phyloP scores from a whole-genome alignment of 2,329 filamentous ascomycete genomes.

The Exophiala oligosperma region DNA sequence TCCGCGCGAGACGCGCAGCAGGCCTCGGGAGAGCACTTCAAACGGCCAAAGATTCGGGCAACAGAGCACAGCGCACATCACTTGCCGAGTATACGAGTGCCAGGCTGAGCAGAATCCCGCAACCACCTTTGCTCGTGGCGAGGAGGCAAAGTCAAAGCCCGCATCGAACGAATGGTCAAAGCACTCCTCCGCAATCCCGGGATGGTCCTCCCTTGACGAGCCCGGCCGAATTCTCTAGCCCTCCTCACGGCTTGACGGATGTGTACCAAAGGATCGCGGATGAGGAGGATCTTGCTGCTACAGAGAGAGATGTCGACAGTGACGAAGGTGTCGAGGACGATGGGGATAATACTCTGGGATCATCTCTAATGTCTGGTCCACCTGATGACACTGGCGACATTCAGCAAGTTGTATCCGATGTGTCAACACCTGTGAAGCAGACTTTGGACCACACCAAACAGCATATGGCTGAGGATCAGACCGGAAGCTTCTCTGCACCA shows the following conservation, averaged over 20 bases:
- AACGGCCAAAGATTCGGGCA: constrained; percentile 41
- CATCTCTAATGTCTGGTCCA: constrained; percentile 2
- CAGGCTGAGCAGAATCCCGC: constrained; percentile 16
- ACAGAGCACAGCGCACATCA: constrained; percentile 23
- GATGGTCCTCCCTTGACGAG: constrained; percentile 29
- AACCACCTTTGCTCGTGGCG: constrained; percentile 15
- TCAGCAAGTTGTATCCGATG: constrained; percentile 2
- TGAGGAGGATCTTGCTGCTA: constrained; percentile 37
- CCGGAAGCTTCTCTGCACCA: constrained; percentile 29
- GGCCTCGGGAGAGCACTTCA: constrained; percentile 40
- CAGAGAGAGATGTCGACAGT: constrained; percentile 31
- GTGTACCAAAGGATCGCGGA: constrained; percentile 42
- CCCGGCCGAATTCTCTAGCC: constrained; percentile 36
- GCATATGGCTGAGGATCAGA: constrained; percentile 23
- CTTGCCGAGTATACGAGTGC: constrained; percentile 21
- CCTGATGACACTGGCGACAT: neutral
- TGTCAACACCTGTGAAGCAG: constrained; percentile 15
- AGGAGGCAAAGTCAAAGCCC: constrained; percentile 35
- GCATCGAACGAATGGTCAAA: constrained; percentile 16
- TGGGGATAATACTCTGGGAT: constrained; percentile 10
- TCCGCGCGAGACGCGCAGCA: constrained; percentile 35
- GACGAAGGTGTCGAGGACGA: constrained; percentile 30
- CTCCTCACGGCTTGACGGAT: constrained; percentile 38
- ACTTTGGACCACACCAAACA: constrained; percentile 15
- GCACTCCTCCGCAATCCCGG: constrained; percentile 27